Evolutionary conservation across 352 stramenopile species (phyloP).

Genomic region (Albugo candida): DNA sequence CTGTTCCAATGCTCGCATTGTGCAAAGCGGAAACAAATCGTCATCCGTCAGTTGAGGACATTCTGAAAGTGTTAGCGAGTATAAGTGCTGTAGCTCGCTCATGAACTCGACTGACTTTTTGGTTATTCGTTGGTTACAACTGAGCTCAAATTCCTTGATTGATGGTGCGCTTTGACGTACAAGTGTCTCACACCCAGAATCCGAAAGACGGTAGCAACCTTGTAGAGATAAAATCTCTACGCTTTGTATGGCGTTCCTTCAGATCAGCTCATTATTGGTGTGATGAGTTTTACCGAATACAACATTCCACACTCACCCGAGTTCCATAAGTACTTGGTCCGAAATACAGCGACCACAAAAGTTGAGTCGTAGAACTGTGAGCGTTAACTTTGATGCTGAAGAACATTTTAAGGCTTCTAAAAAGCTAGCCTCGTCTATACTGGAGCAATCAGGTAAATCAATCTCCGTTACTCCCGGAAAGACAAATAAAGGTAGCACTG

Average conservation of each 20-base stretch:
- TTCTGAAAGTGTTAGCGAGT: constrained; percentile 48
- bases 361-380: constrained; percentile 40
- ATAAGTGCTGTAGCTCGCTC: constrained; percentile 35
- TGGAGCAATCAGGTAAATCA: constrained; percentile 65
- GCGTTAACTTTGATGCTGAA: constrained; percentile 16
- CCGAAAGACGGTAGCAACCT: constrained; percentile 58
- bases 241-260: constrained; percentile 25
- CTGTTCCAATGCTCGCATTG: constrained; percentile 40
- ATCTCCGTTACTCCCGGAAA: constrained; percentile 66
- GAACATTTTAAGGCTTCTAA: constrained; percentile 31
- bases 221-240: constrained; percentile 52
- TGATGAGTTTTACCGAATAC: neutral
- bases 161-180: constrained; percentile 49
- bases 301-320: constrained; percentile 17
- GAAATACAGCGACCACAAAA: constrained; percentile 58
- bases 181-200: constrained; percentile 35
- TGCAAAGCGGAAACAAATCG: constrained; percentile 30
- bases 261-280: neutral
- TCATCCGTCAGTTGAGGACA: constrained; percentile 52
- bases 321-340: constrained; percentile 44
- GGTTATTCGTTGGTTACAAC: constrained; percentile 68
- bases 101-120: constrained; percentile 56
- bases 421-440: constrained; percentile 48
- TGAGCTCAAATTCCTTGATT: constrained; percentile 52
- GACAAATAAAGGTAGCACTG: constrained; percentile 61